Conservation (phyloP, 306 rosid genomes). For the Begonia masoniana region DNA sequence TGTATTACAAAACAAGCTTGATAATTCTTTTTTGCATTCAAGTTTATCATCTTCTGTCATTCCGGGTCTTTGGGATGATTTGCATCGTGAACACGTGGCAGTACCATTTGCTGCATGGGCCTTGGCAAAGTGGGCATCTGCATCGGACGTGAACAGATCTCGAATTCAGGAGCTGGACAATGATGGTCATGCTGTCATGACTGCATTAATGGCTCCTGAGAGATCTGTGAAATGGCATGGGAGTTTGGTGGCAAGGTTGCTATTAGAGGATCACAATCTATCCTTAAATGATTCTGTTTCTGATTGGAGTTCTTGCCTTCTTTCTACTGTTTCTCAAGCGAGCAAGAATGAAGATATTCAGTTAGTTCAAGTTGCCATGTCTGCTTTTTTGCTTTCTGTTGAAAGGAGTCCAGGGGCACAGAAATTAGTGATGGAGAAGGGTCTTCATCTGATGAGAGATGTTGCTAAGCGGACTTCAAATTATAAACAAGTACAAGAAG, state of each 20-base stretch:
- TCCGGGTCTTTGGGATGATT: conserved; percentile 99
- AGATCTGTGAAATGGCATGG: conserved; percentile 98
- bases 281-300: conserved; percentile 70
- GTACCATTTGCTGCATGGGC: conserved; percentile 99
- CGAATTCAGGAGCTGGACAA: conserved; percentile 73
- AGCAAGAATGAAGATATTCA: conserved; percentile 68
- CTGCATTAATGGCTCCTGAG: conserved; percentile 89
- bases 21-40: conserved; percentile 17
- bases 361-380: conserved; percentile 63
- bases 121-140: conserved; percentile 83
- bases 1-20: conserved; percentile 29
- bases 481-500: conserved; percentile 71
- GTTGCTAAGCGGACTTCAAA: conserved; percentile 47
- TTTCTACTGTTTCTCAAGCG: conserved; percentile 75
- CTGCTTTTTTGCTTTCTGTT: conserved; percentile 79
- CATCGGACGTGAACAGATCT: conserved; percentile 64
- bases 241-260: conserved; percentile 63
- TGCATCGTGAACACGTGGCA: conserved; percentile 85
- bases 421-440: conserved; percentile 72
- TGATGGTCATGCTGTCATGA: conserved; percentile 81
- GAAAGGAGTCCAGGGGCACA: conserved; percentile 61
- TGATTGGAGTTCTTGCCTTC: conserved; percentile 89
- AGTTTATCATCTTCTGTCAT: conserved; percentile 49
- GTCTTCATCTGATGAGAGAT: conserved; percentile 76
- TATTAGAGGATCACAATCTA: conserved; percentile 58